A percentile compares a stretch with the other conserved stretches of the same genome.
Conservation (phyloP, 306 rosid species). For the Corylus avellana region DNA sequence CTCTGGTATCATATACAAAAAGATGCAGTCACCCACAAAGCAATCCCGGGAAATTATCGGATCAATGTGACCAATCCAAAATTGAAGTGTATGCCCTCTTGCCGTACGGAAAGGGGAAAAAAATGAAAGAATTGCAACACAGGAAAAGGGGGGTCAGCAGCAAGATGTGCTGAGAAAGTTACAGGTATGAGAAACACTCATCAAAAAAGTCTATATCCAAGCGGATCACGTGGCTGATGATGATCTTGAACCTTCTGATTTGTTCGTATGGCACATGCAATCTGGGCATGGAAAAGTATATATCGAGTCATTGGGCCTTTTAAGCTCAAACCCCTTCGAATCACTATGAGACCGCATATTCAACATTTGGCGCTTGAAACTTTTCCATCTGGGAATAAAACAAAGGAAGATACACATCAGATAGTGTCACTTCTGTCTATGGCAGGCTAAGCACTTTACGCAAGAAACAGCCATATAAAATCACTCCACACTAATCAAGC, state of each 20-base stretch:
- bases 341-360: conserved; percentile 84
- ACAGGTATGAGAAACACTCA: conserved; percentile 40
- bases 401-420: conserved; percentile 20
- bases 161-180: conserved; percentile 48
- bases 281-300: conserved; percentile 98
- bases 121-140: conserved; percentile 69
- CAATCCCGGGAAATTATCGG: conserved; percentile 50
- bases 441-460: neutral
- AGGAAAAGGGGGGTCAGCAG: conserved; percentile 49
- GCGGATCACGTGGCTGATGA: conserved; percentile 54
- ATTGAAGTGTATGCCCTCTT: conserved; percentile 55
- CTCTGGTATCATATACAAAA: conserved; percentile 42
- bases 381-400: conserved; percentile 74
- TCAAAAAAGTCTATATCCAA: conserved; percentile 23
- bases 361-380: conserved; percentile 84
- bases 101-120: conserved; percentile 31
- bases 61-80: conserved; percentile 51
- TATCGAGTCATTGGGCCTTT: conserved; percentile 86
- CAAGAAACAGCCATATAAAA: neutral
- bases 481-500: neutral
- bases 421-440: conserved; percentile 10
- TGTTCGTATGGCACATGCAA: conserved; percentile 88
- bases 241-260: conserved; percentile 55
- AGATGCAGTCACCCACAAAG: conserved; percentile 45
- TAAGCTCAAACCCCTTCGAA: conserved; percentile 87